These are phyloP conservation scores for Thalia dealbata DNA, from an alignment of 176 grass and related monocot species.

Conservation along the genomic window DNA sequence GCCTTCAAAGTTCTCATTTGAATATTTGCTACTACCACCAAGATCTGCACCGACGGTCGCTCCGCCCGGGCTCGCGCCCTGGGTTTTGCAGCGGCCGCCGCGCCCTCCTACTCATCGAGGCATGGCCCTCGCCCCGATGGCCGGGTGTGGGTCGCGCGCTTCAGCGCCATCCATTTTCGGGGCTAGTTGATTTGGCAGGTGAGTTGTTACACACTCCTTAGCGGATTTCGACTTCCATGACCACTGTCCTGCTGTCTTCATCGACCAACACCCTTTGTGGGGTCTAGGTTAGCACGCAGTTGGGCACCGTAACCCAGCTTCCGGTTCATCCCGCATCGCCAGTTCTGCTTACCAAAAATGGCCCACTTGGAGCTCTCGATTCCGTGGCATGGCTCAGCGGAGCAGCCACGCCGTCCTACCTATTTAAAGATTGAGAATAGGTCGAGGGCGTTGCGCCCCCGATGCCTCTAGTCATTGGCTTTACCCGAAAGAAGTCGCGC, in stretches of 20 bases:
- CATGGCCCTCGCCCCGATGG: conserved; percentile 13
- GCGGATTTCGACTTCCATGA: conserved; percentile 16
- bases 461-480: conserved; percentile 86
- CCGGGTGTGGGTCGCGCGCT: conserved; percentile 36
- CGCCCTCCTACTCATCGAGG: conserved; percentile 36
- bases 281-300: conserved; percentile 20
- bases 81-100: conserved; percentile 29
- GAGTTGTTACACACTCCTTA: conserved; percentile 50
- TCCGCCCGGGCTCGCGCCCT: conserved; percentile 39
- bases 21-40: conserved; percentile 60
- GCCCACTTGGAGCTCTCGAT: conserved; percentile 60
- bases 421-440: conserved; percentile 82
- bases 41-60: conserved; percentile 47
- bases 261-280: conserved; percentile 14
- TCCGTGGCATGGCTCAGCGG: conserved; percentile 15
- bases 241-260: conserved; percentile 23
- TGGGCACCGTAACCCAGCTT: conserved; percentile 50
- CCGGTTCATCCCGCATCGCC: conserved; percentile 41
- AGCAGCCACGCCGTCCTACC: conserved; percentile 29
- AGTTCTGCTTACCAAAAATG: conserved; percentile 77
- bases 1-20: conserved; percentile 60
- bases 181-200: conserved; percentile 43
- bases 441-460: conserved; percentile 60
- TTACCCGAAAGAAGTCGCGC: conserved; percentile 31
- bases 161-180: conserved; percentile 43